Conservation (phyloP, 257 asterid species). For the Avicennia marina region DNA sequence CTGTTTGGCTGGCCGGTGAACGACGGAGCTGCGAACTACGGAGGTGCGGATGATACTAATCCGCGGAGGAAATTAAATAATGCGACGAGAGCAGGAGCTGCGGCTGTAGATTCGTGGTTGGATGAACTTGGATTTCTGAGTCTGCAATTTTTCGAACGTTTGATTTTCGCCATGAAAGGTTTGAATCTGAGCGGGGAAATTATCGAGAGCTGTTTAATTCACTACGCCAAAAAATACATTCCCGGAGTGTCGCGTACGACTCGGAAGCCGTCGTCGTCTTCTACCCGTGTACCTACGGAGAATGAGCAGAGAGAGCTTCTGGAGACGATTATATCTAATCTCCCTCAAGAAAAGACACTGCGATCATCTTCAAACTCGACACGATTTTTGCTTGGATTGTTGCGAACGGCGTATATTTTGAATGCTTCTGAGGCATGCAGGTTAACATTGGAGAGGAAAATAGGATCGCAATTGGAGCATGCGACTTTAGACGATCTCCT, state of each 20-base stretch:
- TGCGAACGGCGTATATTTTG: conserved; percentile 73
- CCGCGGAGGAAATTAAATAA: conserved; percentile 25
- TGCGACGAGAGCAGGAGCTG: conserved; percentile 12
- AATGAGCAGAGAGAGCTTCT: conserved; percentile 79
- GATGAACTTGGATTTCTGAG: conserved; percentile 68
- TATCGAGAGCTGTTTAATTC: conserved; percentile 74
- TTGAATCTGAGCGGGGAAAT: conserved; percentile 62
- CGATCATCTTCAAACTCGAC: conserved; percentile 40
- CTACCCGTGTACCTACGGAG: conserved; percentile 43
- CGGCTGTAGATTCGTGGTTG: conserved; percentile 54
- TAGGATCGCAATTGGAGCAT: conserved; percentile 77
- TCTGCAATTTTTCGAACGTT: conserved; percentile 50
- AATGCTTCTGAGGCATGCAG: conserved; percentile 65
- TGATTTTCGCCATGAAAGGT: conserved; percentile 61
- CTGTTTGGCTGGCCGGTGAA: conserved; percentile 92
- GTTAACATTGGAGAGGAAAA: conserved; percentile 70
- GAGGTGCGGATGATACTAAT: conserved; percentile 19
- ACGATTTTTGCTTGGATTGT: conserved; percentile 62
- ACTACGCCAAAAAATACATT: conserved; percentile 66
- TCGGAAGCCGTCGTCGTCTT: conserved; percentile 58
- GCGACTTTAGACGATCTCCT: conserved; percentile 85
- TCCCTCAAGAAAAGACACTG: conserved; percentile 49
- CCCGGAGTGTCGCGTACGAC: conserved; percentile 75
- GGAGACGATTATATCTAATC: conserved; percentile 60
- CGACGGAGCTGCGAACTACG: conserved; percentile 30